These are phyloP conservation scores for Cicer judaicum DNA, from an alignment of 306 rosid genomes.

Conservation along the genomic window DNA sequence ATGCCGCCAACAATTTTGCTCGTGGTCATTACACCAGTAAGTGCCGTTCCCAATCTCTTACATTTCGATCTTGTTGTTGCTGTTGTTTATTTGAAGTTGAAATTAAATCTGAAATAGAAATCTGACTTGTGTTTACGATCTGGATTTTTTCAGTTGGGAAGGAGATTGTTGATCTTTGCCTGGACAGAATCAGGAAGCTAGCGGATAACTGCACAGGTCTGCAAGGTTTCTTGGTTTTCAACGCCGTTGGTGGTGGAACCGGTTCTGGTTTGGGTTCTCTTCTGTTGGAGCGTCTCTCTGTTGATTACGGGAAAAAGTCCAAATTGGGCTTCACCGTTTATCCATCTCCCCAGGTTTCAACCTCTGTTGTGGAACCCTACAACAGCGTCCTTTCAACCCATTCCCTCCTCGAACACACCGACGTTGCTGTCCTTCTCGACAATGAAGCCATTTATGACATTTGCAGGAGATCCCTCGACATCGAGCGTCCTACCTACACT, in stretches of 20 bases:
- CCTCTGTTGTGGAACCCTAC: slow-evolving; percentile 88
- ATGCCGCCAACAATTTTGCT: slow-evolving; percentile 92
- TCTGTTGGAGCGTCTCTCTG: slow-evolving; percentile 81
- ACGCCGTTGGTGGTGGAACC: slow-evolving; percentile 88
- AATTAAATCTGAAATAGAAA: neutral
- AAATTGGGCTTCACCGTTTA: slow-evolving; percentile 86
- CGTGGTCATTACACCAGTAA: slow-evolving; percentile 85
- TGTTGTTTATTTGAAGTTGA: neutral
- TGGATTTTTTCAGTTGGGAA: slow-evolving; percentile 60
- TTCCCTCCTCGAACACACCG: slow-evolving; percentile 89
- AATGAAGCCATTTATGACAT: slow-evolving; percentile 90
- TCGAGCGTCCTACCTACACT: slow-evolving; percentile 89
- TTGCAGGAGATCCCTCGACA: slow-evolving; percentile 80
- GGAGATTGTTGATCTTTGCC: slow-evolving; percentile 92
- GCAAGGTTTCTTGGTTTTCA: slow-evolving; percentile 89
- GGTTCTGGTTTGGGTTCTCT: slow-evolving; percentile 90
- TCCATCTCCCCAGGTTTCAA: slow-evolving; percentile 90
- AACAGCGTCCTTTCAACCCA: slow-evolving; percentile 93
- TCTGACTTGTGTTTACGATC: neutral
- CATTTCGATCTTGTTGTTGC: no score
- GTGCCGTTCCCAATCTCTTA: neutral
- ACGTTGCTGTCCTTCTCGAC: slow-evolving; percentile 77
- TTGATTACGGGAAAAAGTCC: slow-evolving; percentile 80
- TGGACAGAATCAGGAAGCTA: slow-evolving; percentile 80
- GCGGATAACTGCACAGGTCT: slow-evolving; percentile 91